phyloP scores from a whole-genome alignment of 257 asterid genomes.

The Mitragyna speciosa region DNA sequence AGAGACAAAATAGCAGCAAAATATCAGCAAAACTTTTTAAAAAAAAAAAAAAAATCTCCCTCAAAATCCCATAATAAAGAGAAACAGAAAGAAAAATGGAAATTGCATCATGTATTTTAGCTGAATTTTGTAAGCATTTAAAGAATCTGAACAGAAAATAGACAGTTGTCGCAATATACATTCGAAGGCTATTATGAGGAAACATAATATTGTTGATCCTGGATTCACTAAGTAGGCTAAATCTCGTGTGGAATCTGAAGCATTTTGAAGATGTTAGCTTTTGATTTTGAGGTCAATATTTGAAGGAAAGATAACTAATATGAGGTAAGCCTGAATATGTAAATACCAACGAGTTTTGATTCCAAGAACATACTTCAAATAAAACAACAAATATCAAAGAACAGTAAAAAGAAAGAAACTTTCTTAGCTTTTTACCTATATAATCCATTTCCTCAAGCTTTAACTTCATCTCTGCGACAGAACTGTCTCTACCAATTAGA shows the following conservation, averaged over 20 bases:
- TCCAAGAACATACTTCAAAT: slow-evolving; percentile 6
- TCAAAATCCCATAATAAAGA: background rate
- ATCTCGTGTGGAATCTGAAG: background rate
- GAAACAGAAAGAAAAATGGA: background rate
- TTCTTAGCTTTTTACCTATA: slow-evolving; percentile 31
- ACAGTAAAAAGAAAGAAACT: background rate
- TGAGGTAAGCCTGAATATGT: background rate
- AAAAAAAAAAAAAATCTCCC: background rate
- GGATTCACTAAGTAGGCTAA: background rate
- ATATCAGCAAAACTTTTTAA: background rate
- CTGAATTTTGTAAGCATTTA: background rate
- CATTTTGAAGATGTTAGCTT: background rate
- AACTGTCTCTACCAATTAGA: slow-evolving; percentile 39
- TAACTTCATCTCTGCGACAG: slow-evolving; percentile 36
- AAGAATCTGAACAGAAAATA: background rate
- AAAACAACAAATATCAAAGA: background rate
- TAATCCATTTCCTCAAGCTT: slow-evolving; percentile 49
- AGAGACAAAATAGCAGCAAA: background rate
- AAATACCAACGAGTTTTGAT: background rate
- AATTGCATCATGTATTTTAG: background rate
- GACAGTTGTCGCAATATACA: background rate
- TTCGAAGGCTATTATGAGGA: background rate
- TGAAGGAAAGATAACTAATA: background rate
- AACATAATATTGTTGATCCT: background rate
- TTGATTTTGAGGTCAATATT: background rate